Conservation (phyloP, 768 basidiomycete species). For the Bullera alba region DNA sequence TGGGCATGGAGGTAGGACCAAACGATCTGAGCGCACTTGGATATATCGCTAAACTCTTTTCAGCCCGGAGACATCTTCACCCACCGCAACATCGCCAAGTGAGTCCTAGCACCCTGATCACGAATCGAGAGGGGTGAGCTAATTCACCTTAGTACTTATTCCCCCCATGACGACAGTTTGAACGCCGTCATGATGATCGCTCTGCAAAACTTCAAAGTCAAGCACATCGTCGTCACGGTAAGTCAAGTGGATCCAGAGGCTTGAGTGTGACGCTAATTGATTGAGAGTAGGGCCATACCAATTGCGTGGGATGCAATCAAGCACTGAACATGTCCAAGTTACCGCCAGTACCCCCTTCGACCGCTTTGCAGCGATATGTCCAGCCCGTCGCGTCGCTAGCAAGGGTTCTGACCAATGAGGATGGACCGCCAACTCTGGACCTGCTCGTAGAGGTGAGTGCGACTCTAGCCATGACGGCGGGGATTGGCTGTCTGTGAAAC, state of each 20-base stretch:
- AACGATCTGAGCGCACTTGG: too few relatives aligned
- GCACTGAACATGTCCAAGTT: slow-evolving; percentile 30
- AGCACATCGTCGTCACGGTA: slow-evolving; percentile 38
- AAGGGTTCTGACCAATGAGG: slow-evolving; percentile 12
- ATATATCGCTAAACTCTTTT: too few relatives aligned
- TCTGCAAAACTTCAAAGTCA: slow-evolving; percentile 37
- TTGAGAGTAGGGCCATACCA: slow-evolving; percentile 28
- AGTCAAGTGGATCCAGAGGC: neutral
- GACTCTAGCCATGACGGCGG: neutral
- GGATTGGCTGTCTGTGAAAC: neutral
- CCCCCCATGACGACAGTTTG: slow-evolving; percentile 32
- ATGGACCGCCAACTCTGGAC: slow-evolving; percentile 31
- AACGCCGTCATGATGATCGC: slow-evolving; percentile 39
- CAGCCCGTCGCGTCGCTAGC: slow-evolving; percentile 25
- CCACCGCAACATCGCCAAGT: slow-evolving; percentile 38
- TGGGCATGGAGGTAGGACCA: too few relatives aligned
- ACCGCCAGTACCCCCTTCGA: slow-evolving; percentile 18
- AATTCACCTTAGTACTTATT: slow-evolving; percentile 19
- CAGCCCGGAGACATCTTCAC: slow-evolving; percentile 38
- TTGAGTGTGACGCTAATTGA: neutral
- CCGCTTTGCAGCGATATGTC: slow-evolving; percentile 29
- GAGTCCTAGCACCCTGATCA: slow-evolving; percentile 1
- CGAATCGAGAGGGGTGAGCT: neutral
- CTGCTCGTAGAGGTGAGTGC: slow-evolving; percentile 15
- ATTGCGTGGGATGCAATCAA: slow-evolving; percentile 34